These are phyloP conservation scores for Heliamphora pulchella DNA, from an alignment of 179 eudicot species.

Conservation along the genomic window DNA sequence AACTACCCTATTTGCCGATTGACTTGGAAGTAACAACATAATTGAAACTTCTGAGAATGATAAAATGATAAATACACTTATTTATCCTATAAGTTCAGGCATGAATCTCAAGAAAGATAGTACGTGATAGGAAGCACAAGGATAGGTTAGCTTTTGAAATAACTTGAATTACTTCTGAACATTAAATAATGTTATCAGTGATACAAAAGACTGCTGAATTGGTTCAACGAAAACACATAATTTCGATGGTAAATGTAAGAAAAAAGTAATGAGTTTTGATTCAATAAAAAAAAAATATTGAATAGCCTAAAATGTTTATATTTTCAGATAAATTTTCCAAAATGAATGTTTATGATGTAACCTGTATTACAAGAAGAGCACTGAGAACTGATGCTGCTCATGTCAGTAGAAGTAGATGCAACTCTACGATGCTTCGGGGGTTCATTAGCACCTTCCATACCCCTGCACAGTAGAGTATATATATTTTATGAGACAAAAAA, in stretches of 20 bases:
- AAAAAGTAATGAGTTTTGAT: background rate
- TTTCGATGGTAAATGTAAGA: background rate
- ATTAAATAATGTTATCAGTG: background rate
- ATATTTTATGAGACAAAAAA: background rate
- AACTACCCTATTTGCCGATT: background rate
- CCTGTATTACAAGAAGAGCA: constrained; percentile 50
- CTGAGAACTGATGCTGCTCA: constrained; percentile 49
- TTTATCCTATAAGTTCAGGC: background rate
- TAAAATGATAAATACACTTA: no score
- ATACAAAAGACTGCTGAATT: background rate
- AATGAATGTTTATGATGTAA: constrained; percentile 20
- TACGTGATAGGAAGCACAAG: background rate
- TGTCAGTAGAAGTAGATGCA: constrained; percentile 60
- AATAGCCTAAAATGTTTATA: background rate
- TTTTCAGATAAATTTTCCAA: constrained; percentile 7
- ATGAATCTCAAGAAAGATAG: no score
- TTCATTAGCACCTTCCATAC: constrained; percentile 37
- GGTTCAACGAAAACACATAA: background rate
- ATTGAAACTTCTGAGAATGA: background rate
- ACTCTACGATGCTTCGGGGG: constrained; percentile 58
- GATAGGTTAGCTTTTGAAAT: background rate
- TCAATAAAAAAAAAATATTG: background rate
- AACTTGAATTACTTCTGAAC: background rate
- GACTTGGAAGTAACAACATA: background rate
- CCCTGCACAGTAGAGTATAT: constrained; percentile 26